phyloP scores from a whole-genome alignment of 331 rosid species.

The Stylosanthes scabra region DNA sequence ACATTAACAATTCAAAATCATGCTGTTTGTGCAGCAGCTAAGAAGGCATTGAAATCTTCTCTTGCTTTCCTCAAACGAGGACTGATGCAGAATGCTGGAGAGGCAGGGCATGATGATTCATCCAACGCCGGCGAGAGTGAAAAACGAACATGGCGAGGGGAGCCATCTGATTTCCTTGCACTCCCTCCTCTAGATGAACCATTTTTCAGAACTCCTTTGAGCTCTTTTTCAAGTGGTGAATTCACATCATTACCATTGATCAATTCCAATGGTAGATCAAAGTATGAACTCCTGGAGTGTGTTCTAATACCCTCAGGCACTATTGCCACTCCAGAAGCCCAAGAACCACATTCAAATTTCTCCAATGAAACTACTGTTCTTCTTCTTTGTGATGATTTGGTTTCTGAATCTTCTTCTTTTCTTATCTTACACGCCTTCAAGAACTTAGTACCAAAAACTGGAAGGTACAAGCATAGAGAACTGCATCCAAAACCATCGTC shows the following conservation, averaged over 20 bases:
- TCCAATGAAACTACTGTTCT: constrained; percentile 82
- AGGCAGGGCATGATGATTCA: constrained; percentile 49
- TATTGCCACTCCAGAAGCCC: constrained; percentile 74
- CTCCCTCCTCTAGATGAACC: constrained; percentile 41
- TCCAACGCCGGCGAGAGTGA: constrained; percentile 53
- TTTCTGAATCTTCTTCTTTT: constrained; percentile 32
- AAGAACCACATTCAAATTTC: constrained; percentile 91
- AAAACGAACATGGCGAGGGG: constrained; percentile 70
- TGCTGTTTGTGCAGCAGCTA: constrained; percentile 80
- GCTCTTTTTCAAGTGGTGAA: constrained; percentile 62
- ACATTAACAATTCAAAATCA: neutral
- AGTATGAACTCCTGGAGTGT: constrained; percentile 58
- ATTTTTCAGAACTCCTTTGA: constrained; percentile 66
- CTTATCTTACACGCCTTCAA: constrained; percentile 57
- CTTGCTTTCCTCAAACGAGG: constrained; percentile 85
- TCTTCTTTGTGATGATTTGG: constrained; percentile 6
- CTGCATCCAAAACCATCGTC: constrained; percentile 68
- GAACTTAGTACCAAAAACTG: constrained; percentile 67
- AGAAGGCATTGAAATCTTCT: constrained; percentile 82
- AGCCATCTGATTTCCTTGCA: constrained; percentile 58
- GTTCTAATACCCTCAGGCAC: constrained; percentile 42
- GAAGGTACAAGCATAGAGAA: constrained; percentile 78
- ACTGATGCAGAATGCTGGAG: constrained; percentile 65
- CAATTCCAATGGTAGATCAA: constrained; percentile 82
- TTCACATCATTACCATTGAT: constrained; percentile 57